A percentile compares a stretch with the other conserved stretches of the same genome.
Conservation (phyloP, 306 rosid species). For the Carpinus viminea region DNA sequence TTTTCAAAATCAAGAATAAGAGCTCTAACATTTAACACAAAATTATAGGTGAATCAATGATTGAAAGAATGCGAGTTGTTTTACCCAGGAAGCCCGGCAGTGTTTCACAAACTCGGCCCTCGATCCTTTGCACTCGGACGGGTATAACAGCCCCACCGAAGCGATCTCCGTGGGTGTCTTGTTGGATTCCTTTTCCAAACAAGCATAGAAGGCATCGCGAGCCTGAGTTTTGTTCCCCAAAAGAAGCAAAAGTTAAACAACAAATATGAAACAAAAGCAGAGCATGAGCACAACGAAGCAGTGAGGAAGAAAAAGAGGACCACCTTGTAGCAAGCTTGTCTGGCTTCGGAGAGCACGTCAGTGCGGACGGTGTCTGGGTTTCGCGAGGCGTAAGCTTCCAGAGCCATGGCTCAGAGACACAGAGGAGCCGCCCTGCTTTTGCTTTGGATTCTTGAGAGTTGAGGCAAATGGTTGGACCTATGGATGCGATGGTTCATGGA, state of each 20-base stretch:
- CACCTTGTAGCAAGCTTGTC: conserved; percentile 86
- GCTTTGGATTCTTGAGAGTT: background rate
- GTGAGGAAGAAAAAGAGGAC: background rate
- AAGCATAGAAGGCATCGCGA: conserved; percentile 86
- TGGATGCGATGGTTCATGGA: too few species aligned
- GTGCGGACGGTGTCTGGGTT: conserved; percentile 53
- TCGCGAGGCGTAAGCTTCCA: conserved; percentile 49
- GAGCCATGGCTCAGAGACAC: conserved; percentile 45
- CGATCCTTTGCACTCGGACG: conserved; percentile 58
- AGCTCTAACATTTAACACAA: conserved; percentile 7
- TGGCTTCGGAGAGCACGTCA: conserved; percentile 71
- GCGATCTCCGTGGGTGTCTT: conserved; percentile 90
- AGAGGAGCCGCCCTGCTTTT: background rate
- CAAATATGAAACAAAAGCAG: background rate
- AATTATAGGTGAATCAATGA: background rate
- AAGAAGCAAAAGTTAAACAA: background rate
- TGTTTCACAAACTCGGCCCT: conserved; percentile 65
- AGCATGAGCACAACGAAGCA: background rate
- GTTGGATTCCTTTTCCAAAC: conserved; percentile 65
- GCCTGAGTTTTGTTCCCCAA: conserved; percentile 37
- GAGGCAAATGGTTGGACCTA: background rate
- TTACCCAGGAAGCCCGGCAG: conserved; percentile 92
- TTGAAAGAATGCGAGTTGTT: background rate
- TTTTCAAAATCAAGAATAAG: background rate
- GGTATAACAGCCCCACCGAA: conserved; percentile 84